Percentiles rank a stretch among this genome's conserved stretches.
Evolutionary conservation across 495 filamentous ascomycete genomes (phyloP).

Genomic region (Paragyromitra xinjiangensis): DNA sequence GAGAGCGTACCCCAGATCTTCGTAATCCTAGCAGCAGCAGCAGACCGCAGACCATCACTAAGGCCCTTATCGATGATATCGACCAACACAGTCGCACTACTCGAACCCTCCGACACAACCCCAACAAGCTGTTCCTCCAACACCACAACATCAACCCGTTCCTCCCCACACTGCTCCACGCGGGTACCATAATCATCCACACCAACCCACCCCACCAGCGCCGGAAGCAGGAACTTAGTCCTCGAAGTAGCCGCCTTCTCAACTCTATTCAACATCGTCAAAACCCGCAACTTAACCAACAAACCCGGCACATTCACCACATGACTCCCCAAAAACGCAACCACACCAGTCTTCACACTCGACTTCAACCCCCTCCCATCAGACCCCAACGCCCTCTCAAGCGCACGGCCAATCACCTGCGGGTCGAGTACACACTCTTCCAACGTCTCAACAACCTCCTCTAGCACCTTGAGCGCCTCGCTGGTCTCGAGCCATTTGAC

Average conservation of each 20-base stretch:
- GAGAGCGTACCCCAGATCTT: slow-evolving; percentile 76
- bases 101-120: slow-evolving; percentile 72
- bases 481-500: slow-evolving; percentile 69
- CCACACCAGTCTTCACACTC: slow-evolving; percentile 68
- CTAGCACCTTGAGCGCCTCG: slow-evolving; percentile 68
- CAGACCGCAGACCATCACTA: slow-evolving; percentile 63
- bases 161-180: slow-evolving; percentile 63
- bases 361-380: slow-evolving; percentile 69
- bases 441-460: slow-evolving; percentile 70
- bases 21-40: slow-evolving; percentile 68
- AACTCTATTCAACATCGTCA: slow-evolving; percentile 74
- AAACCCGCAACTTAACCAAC: slow-evolving; percentile 71
- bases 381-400: slow-evolving; percentile 67
- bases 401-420: slow-evolving; percentile 67
- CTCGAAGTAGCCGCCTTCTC: slow-evolving; percentile 74
- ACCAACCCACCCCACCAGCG: slow-evolving; percentile 71
- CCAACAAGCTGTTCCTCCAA: slow-evolving; percentile 69
- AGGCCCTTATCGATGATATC: slow-evolving; percentile 64
- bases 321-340: slow-evolving; percentile 80
- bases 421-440: slow-evolving; percentile 85
- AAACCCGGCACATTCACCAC: slow-evolving; percentile 71
- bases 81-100: slow-evolving; percentile 68
- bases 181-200: slow-evolving; percentile 56
- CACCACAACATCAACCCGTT: slow-evolving; percentile 68
- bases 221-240: slow-evolving; percentile 73